Percentiles rank a stretch among this genome's conserved stretches.
Evolutionary conservation across 495 filamentous ascomycete species (phyloP).

Genomic region (Glarea lozoyensis): DNA sequence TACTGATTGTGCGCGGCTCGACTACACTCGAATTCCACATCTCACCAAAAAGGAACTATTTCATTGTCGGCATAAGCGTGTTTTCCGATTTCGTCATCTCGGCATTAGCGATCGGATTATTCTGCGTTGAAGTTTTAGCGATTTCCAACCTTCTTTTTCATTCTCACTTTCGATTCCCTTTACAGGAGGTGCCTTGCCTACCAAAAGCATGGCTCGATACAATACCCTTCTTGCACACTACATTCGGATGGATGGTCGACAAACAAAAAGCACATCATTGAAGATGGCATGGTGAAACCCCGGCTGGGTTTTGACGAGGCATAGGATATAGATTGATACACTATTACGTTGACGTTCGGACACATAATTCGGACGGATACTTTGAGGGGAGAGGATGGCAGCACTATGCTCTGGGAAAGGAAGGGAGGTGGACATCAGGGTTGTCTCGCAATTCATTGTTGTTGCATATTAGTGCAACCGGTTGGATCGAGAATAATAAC

Average conservation of each 20-base stretch:
- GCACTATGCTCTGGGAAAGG: too few relatives aligned
- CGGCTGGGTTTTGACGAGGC: too few relatives aligned
- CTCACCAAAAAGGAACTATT: conserved; percentile 8
- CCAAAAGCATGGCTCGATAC: conserved; percentile 6
- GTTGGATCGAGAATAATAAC: too few relatives aligned
- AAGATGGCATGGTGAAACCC: too few relatives aligned
- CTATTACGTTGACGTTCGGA: too few relatives aligned
- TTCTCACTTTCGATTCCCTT: conserved; percentile 12
- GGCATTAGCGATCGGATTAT: conserved; percentile 25
- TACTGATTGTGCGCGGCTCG: conserved; percentile 10
- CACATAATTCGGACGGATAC: too few relatives aligned
- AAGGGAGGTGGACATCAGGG: too few relatives aligned
- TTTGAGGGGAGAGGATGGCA: too few relatives aligned
- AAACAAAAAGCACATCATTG: too few relatives aligned
- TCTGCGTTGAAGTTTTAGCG: conserved; percentile 16
- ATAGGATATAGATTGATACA: too few relatives aligned
- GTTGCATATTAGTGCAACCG: too few relatives aligned
- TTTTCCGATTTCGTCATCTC: conserved; percentile 27
- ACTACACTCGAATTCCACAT: conserved; percentile 13
- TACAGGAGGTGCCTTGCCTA: conserved; percentile 3
- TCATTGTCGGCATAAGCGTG: conserved; percentile 24
- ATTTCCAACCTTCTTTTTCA: conserved; percentile 7
- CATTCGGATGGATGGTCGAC: conserved; percentile 3
- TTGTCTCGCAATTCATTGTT: too few relatives aligned
- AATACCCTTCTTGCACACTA: conserved; percentile 2